A percentile compares a stretch with the other conserved stretches of the same genome.
Conservation (phyloP, 2,329 filamentous ascomycete genomes). For the Myriosclerotinia duriaeana region DNA sequence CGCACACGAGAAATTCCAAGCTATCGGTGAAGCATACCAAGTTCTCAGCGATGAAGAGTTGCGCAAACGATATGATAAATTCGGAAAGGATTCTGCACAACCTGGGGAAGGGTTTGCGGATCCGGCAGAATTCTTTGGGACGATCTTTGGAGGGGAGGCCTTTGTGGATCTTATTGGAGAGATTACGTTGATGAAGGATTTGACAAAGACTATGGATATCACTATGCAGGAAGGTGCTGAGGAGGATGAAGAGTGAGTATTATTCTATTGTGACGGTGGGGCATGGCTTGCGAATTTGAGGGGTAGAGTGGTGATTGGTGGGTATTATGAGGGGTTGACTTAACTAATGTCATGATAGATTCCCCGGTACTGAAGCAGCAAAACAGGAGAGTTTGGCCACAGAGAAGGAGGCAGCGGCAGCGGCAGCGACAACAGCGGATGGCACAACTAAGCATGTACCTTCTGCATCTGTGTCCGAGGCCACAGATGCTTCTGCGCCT, state of each 20-base stretch:
- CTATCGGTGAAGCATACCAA: constrained; percentile 71
- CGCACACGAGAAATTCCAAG: constrained; percentile 91
- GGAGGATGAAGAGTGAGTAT: constrained; percentile 49
- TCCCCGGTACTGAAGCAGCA: constrained; percentile 58
- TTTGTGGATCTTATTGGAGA: constrained; percentile 97
- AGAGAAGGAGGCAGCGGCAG: constrained; percentile 36
- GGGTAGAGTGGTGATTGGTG: background rate
- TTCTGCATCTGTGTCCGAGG: constrained; percentile 31
- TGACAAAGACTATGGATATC: constrained; percentile 98
- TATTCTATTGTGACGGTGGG: background rate
- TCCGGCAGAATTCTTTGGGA: constrained; percentile 95
- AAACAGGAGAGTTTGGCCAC: constrained; percentile 52
- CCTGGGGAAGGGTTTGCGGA: constrained; percentile 92
- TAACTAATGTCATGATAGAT: constrained; percentile 35
- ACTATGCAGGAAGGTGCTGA: constrained; percentile 79
- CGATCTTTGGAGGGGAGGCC: constrained; percentile 96
- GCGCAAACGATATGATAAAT: constrained; percentile 92
- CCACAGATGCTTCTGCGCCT: constrained; percentile 25
- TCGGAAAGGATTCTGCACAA: constrained; percentile 90
- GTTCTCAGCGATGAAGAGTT: constrained; percentile 86
- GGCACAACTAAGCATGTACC: constrained; percentile 25
- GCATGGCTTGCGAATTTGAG: background rate
- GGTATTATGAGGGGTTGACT: constrained; percentile 48
- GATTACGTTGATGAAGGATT: constrained; percentile 97
- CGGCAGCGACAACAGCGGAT: constrained; percentile 23